Evolutionary conservation across 2,329 filamentous ascomycete genomes (phyloP), one percentile per base, ranked within the genome.

Genomic region (Alternaria arborescens): DNA sequence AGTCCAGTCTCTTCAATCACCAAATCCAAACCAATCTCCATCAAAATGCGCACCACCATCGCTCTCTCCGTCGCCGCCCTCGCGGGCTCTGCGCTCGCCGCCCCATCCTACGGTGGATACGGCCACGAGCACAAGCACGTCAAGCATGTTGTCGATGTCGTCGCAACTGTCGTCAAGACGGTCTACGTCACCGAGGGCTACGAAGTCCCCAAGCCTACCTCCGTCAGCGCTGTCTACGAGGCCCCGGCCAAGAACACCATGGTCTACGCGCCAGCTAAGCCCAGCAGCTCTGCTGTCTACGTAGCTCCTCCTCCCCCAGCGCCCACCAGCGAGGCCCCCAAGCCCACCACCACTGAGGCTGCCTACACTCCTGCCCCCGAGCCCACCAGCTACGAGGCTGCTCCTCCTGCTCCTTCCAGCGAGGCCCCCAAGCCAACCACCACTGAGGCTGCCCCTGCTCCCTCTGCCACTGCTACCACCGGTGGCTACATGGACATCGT

Each of bases 11-110:
- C 62, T 51, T 55, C 55, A 62, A 46, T 55, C 53, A 26, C 16
- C 44, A 38, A 32, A 55, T 50, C 26, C 24, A 41, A 61, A 61
- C 26, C 53, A 61, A 68, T 55, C 65, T 53, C 62, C 55, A 64
- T 64, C 68, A 76, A 66, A 42, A 77, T 77, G 75, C 71, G 71
- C 58, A 58, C 68, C 62, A 38, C 69, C 53, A 65, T 68, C 56
- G 62, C 69, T 53, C n/a, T 62, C 53, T 56, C 52, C 24, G 55
- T 75, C 60, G 69, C 74, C 55, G 74, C 73, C 71, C 69, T 77
- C 55, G 71, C 68, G 32, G 73, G 73, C 68, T 68, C 73, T 52
- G 66, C 70, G 50, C 42, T 76, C 51, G 75, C 73, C 18, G 67
- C 65, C 46, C 73, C 70, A 40, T 43, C 55, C 43, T 62, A 61